A percentile compares a stretch with the other conserved stretches of the same genome.
Evolutionary conservation across 108 stramenopile genomes (phyloP).

Genomic region (Conticribra guillardii): DNA sequence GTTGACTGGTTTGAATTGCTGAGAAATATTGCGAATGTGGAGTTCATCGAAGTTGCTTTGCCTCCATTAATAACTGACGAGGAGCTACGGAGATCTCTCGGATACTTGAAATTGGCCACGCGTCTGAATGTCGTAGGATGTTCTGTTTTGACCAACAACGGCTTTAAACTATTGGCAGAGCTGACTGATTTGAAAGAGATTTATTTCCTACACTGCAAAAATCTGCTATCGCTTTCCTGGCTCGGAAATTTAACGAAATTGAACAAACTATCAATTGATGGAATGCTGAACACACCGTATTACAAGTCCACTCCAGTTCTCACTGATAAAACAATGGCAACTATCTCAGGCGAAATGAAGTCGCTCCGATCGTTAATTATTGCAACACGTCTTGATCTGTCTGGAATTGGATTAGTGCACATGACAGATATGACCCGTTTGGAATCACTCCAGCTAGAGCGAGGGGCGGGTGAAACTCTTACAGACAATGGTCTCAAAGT

Average conservation of each 20-base stretch:
- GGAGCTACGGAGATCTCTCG: constrained; percentile 24
- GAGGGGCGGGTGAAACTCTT: constrained; percentile 43
- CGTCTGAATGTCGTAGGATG: constrained; percentile 46
- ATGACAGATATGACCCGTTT: constrained; percentile 29
- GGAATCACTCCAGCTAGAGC: constrained; percentile 42
- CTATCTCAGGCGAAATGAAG: constrained; percentile 27
- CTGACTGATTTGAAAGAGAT: constrained; percentile 38
- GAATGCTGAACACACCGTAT: constrained; percentile 36
- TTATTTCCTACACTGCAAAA: constrained; percentile 48
- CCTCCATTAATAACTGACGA: constrained; percentile 33
- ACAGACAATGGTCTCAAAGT: constrained; percentile 48
- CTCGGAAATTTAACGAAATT: constrained; percentile 22
- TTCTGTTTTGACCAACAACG: constrained; percentile 29
- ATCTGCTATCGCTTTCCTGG: constrained; percentile 36
- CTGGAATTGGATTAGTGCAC: constrained; percentile 42
- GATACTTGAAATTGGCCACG: constrained; percentile 23
- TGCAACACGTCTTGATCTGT: constrained; percentile 35
- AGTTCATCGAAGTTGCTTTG: constrained; percentile 37
- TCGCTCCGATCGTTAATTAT: constrained; percentile 33
- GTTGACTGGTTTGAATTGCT: constrained; percentile 43
- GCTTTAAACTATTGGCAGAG: constrained; percentile 21
- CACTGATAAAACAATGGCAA: constrained; percentile 27
- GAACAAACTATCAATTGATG: constrained; percentile 37
- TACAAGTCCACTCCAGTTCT: constrained; percentile 31
- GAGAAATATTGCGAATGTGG: constrained; percentile 8